Conservation (phyloP, 345 rosid species). For the Nephelium lappaceum region DNA sequence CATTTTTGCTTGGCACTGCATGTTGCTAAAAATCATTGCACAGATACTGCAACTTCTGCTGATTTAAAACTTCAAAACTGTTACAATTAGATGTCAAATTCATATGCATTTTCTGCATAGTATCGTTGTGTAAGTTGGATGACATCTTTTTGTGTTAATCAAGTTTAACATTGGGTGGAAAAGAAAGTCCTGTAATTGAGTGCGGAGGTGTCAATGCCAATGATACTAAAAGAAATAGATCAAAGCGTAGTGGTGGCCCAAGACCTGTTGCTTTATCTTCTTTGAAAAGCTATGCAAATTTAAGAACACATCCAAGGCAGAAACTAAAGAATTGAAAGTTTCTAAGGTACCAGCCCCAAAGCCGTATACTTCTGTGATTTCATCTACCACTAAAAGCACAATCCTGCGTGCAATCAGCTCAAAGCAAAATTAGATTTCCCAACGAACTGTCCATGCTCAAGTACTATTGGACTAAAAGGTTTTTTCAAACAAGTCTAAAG, state of each 20-base stretch:
- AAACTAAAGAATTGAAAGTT: too few relatives aligned
- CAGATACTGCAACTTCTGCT: slow-evolving; percentile 31
- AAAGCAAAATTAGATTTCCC: too few relatives aligned
- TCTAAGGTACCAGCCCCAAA: too few relatives aligned
- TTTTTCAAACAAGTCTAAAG: neutral
- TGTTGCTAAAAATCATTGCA: slow-evolving; percentile 30
- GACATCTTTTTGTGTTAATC: slow-evolving; percentile 35
- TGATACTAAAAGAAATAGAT: neutral
- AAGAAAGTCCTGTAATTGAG: slow-evolving; percentile 26
- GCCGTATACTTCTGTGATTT: too few relatives aligned
- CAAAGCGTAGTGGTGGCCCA: too few relatives aligned
- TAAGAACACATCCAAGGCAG: neutral
- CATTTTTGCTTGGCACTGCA: slow-evolving; percentile 27
- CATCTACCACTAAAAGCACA: too few relatives aligned
- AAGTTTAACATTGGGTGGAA: slow-evolving; percentile 24
- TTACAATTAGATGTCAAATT: slow-evolving; percentile 23
- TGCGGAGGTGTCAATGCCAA: slow-evolving; percentile 22
- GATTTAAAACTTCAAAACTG: slow-evolving; percentile 30
- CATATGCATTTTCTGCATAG: slow-evolving; percentile 26
- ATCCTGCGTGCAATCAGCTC: too few relatives aligned
- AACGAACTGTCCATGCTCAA: too few relatives aligned
- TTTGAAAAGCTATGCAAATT: neutral
- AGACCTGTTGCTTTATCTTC: too few relatives aligned
- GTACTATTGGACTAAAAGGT: too few relatives aligned
- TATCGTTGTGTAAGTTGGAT: slow-evolving; percentile 23